Conservation (phyloP, 257 asterid genomes). For the Capsicum pubescens region DNA sequence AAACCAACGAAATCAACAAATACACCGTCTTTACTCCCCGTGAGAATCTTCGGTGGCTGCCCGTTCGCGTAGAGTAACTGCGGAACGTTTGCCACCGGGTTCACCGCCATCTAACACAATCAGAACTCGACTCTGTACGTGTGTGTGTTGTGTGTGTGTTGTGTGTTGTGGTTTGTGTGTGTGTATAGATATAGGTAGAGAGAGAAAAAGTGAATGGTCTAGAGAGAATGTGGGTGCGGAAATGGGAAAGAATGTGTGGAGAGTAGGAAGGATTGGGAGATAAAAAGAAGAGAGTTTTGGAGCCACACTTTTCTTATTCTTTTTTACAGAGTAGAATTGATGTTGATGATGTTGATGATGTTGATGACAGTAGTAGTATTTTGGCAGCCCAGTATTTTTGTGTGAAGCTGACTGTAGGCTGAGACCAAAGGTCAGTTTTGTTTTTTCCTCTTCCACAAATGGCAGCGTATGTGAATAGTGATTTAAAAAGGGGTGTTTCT, state of each 20-base stretch:
- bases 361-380: background rate
- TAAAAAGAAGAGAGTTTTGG: slow-evolving; percentile 36
- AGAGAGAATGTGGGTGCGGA: background rate
- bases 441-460: background rate
- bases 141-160: background rate
- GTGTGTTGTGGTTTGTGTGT: no score
- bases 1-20: slow-evolving; percentile 50
- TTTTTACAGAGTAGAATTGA: background rate
- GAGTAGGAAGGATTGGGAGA: slow-evolving; percentile 32
- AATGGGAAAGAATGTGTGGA: slow-evolving; percentile 39
- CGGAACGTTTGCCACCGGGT: slow-evolving; percentile 44
- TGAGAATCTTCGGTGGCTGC: slow-evolving; percentile 30
- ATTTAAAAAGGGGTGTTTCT: background rate
- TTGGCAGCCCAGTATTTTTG: background rate
- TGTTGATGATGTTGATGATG: slow-evolving; percentile 23
- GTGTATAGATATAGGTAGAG: background rate
- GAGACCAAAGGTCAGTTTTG: slow-evolving; percentile 31
- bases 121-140: background rate
- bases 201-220: slow-evolving; percentile 10
- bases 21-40: slow-evolving; percentile 26
- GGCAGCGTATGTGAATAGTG: background rate
- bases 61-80: slow-evolving; percentile 46
- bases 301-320: slow-evolving; percentile 29
- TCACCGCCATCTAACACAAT: slow-evolving; percentile 39
- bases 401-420: slow-evolving; percentile 13